phyloP scores from a whole-genome alignment of 2,329 filamentous ascomycete genomes.

The Neonectria magnoliae region DNA sequence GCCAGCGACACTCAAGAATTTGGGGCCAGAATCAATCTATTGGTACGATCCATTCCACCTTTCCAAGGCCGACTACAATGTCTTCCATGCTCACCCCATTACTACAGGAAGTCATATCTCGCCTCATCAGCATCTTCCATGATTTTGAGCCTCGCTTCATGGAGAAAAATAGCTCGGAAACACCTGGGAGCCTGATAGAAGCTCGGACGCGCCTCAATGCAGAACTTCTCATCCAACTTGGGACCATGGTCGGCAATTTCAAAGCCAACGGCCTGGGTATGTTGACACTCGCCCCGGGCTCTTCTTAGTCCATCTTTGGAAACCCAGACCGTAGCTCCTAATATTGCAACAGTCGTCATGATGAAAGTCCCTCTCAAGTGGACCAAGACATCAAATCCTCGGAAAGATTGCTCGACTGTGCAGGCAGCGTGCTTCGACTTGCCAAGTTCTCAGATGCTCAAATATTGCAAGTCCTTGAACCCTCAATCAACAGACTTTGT shows the following conservation, averaged over 20 bases:
- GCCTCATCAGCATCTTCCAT: neutral
- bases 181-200: neutral
- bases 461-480: neutral
- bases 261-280: neutral
- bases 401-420: neutral
- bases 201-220: neutral
- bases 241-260: neutral
- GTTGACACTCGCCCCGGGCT: neutral
- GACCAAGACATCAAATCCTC: neutral
- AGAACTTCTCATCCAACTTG: neutral
- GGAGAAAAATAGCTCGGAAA: neutral
- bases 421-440: neutral
- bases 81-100: too few relatives aligned
- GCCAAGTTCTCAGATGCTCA: neutral
- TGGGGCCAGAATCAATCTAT: neutral
- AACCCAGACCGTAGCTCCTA: too few relatives aligned
- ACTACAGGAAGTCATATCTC: constrained; percentile 1
- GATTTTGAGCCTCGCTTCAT: neutral
- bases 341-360: neutral
- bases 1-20: neutral
- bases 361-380: neutral
- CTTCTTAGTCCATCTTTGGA: too few relatives aligned
- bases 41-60: neutral
- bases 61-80: too few relatives aligned
- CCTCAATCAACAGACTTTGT: neutral